Evolutionary conservation across 495 filamentous ascomycete genomes (phyloP).

Genomic region (Penicillium ochrochloron): DNA sequence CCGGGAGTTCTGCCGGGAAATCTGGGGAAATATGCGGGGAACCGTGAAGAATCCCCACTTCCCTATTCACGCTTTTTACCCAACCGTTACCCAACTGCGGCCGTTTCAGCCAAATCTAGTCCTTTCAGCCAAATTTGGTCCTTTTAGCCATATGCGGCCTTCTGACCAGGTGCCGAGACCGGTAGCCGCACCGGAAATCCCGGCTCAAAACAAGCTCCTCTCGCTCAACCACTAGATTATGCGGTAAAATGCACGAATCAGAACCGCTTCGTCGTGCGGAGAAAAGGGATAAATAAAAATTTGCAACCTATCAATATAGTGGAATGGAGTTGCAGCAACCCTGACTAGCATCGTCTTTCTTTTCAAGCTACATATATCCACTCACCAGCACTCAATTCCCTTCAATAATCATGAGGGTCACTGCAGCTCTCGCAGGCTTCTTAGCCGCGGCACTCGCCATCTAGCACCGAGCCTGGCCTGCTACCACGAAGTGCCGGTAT

Average conservation of each 20-base stretch:
- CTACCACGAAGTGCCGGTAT: constrained; percentile 13
- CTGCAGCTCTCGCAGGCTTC: constrained; percentile 18
- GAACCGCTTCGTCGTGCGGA: constrained; percentile 14
- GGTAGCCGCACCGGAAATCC: constrained; percentile 6
- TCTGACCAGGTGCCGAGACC: constrained; percentile 14
- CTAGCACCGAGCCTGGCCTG: constrained; percentile 9
- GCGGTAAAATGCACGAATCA: constrained; percentile 14
- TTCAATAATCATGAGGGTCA: constrained; percentile 20
- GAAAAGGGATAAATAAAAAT: constrained; percentile 20
- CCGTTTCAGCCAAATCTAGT: constrained; percentile 10
- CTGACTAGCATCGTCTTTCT: not conserved
- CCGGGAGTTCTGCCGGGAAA: too few species aligned
- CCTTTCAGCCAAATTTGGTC: constrained; percentile 15
- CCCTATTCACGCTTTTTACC: constrained; percentile 15
- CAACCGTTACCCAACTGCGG: constrained; percentile 11
- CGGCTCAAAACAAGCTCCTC: constrained; percentile 8
- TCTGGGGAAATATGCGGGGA: constrained; percentile 13
- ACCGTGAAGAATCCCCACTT: constrained; percentile 23
- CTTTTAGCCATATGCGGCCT: constrained; percentile 11
- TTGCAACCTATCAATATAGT: constrained; percentile 18
- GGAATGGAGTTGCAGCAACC: not conserved
- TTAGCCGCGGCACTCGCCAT: constrained; percentile 18
- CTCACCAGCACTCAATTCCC: constrained; percentile 14
- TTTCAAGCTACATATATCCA: constrained; percentile 14
- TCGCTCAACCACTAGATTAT: constrained; percentile 8